Percentiles rank a stretch among this genome's conserved stretches.
These are phyloP conservation scores for Trametes gibbosa DNA, from an alignment of 768 basidiomycete genomes.

Conservation along the genomic window DNA sequence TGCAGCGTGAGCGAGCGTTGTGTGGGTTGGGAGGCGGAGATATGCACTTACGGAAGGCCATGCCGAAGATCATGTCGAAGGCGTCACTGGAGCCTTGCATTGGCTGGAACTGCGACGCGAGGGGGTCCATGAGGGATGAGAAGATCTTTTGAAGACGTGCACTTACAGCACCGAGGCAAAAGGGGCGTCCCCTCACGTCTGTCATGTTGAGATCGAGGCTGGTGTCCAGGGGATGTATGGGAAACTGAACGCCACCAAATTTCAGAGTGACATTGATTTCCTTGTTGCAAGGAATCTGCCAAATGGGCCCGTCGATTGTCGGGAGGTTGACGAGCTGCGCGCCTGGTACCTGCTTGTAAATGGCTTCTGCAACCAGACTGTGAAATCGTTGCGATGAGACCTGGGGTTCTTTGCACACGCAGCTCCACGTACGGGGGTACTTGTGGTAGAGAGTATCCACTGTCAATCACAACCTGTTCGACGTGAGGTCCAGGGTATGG, in stretches of 20 bases:
- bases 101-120: slow-evolving; percentile 59
- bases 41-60: slow-evolving; percentile 60
- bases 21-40: not conserved
- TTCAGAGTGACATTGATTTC: slow-evolving; percentile 65
- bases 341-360: slow-evolving; percentile 55
- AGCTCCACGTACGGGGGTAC: slow-evolving; percentile 44
- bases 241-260: slow-evolving; percentile 54
- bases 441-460: slow-evolving; percentile 68
- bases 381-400: not conserved
- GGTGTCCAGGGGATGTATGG: slow-evolving; percentile 67
- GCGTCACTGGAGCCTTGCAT: slow-evolving; percentile 48
- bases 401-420: too few species aligned
- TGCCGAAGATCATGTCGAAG: slow-evolving; percentile 70
- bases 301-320: slow-evolving; percentile 43
- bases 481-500: not conserved
- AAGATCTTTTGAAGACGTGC: slow-evolving; percentile 11
- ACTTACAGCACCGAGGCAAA: slow-evolving; percentile 47
- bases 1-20: not conserved
- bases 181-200: slow-evolving; percentile 23
- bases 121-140: not conserved
- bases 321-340: slow-evolving; percentile 44
- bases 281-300: slow-evolving; percentile 61
- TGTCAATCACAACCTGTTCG: slow-evolving; percentile 52
- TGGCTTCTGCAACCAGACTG: slow-evolving; percentile 53
- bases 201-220: slow-evolving; percentile 27